Base-by-base conservation (phyloP, 2,329 filamentous ascomycete genomes). In the Fusarium drepaniforme region DNA sequence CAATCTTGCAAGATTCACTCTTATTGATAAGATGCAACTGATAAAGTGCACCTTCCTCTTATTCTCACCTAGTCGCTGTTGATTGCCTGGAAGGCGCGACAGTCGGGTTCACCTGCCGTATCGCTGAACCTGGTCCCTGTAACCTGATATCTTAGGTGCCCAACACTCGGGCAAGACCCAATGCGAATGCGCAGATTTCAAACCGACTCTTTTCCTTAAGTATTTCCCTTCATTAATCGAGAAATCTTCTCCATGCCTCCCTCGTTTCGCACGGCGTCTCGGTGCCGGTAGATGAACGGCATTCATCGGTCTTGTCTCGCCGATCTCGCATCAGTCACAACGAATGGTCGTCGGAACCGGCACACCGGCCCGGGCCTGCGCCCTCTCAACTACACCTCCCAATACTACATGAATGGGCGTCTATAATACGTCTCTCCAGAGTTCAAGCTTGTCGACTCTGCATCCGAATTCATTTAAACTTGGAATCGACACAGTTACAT, bases 361-460 rank as follows among this genome's bases (percentile, higher is more conserved):
- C 70, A 51, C 35, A 74, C 73, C 66, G 70, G 58, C 72, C 46
- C 68, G 38, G 49, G 25, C 57, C 49, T 38, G 72, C 68, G 65
- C 72, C 72, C 72, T 75, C 68, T 75, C 16, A 60, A 63, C 44
- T 56, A 74, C 65, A 62, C 12, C 23, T 38, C 25, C 16, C 38
- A 57, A 66, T 8, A 12, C 25, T n/a, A 28, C 16, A 15, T 28
- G 15, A 51, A 12, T 16, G 23, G 37, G 7, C 15, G 15, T 49
- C 25, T 49, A 67, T 21, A 63, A 62, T 15, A 37, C 33, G 37
- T 37, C 5, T 33, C n/a, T 8, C 40, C 7, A 49, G 37, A 23
- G n/a, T 3, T 28, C 7, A 21, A 25, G 15, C 15, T 49, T 16
- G 12, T 15, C 21, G 33, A 16, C 7, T 18, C n/a, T 7, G 18